Evolutionary conservation across 305 asterid species (phyloP).

Genomic region (Withania somnifera): DNA sequence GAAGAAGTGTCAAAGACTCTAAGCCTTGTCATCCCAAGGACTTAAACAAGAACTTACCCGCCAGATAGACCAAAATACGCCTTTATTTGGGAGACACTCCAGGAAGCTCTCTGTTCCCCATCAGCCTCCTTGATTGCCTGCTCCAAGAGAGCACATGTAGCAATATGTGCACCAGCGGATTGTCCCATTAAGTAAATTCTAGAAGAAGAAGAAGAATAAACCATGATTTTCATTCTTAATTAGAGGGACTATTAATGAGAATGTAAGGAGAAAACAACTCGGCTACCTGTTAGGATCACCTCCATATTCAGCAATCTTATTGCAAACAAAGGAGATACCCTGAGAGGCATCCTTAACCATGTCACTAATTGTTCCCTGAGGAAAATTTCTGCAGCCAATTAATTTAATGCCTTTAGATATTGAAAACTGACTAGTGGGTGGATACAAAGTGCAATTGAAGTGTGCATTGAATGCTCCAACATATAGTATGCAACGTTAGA

Average conservation of each 20-base stretch:
- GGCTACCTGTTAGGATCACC: slow-evolving; percentile 82
- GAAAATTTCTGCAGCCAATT: slow-evolving; percentile 70
- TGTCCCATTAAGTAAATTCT: slow-evolving; percentile 94
- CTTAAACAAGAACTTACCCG: slow-evolving; percentile 44
- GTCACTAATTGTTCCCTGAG: slow-evolving; percentile 88
- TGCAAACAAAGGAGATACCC: slow-evolving; percentile 85
- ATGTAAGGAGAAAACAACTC: neutral
- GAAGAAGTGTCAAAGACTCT: neutral
- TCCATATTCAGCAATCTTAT: slow-evolving; percentile 82
- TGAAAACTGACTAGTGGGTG: slow-evolving; percentile 3
- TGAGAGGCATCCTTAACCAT: slow-evolving; percentile 91
- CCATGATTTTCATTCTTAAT: neutral
- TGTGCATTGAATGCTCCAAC: neutral
- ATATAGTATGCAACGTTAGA: neutral
- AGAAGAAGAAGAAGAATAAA: slow-evolving; percentile 5
- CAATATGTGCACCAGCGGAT: slow-evolving; percentile 98
- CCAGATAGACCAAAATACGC: slow-evolving; percentile 95
- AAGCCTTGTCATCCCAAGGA: neutral
- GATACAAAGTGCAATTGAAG: neutral
- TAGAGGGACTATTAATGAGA: neutral
- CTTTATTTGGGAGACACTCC: slow-evolving; percentile 84
- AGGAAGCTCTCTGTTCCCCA: slow-evolving; percentile 45
- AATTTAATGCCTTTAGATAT: neutral
- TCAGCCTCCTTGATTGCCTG: slow-evolving; percentile 81
- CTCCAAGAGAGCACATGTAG: slow-evolving; percentile 79